Base-by-base conservation (phyloP, 176 grass and related monocot genomes). In the Musa acuminata region DNA sequence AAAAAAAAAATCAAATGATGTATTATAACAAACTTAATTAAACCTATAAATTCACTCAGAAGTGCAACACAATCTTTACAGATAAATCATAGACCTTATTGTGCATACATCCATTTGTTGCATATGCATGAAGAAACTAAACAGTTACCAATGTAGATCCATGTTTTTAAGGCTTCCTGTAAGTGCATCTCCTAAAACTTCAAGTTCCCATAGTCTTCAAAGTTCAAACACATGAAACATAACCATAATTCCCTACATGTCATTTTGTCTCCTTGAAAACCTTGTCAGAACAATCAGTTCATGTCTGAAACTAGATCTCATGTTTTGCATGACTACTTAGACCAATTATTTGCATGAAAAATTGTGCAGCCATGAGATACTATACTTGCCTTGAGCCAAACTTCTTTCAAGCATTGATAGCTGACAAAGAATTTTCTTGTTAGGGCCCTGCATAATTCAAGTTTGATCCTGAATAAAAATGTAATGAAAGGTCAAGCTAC, bases 371-470 rank as follows among this genome's bases (percentile, higher is more conserved):
- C 51, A 83, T 63, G 52, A 62, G 52, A 82, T 14, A 35, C 67
- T 82, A 53, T 76, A 24, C 80, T 87, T 83, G 87, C 93, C 90
- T 84, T 90, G 93, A 81, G 93, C 84, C 89, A 96, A 86, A 68
- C 87, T 96, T 88, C 89, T 96, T 85, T 96, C 93, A 59, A 96
- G 87, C 93, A 96, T 96, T 22, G 93, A 96, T 62, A 96, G 85
- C 65, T 96, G 93, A 54, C 83, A 88, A 62, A 97, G 83, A 81
- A 93, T 83, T 85, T 90, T 97, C 82, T 93, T 97, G 66, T 97
- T 78, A 67, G 80, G 35, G n/a, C 94, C 94, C 94, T 97, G 86
- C 82, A 76, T 79, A 51, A 84, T 64, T 53, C 19, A 71, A 63
- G 8, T 35, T 53, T 62, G 75, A 25, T 14, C 50, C 10, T 70